Base-by-base conservation (phyloP, 192 early-diverging fungal genomes). In the Phycomyces nitens region DNA sequence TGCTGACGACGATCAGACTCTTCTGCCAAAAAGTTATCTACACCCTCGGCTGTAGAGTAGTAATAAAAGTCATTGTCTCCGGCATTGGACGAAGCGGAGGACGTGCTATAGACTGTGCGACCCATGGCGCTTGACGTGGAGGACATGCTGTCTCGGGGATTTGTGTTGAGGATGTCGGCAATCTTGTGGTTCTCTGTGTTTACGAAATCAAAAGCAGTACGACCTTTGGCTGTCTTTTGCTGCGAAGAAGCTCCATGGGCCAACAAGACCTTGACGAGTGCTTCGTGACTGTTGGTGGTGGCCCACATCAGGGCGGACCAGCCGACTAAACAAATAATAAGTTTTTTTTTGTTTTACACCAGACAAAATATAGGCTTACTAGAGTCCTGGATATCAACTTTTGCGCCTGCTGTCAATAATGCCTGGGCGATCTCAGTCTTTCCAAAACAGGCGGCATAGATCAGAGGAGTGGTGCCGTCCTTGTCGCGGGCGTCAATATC, bases 291-390 rank as follows among this genome's bases (percentile, higher is more conserved):
- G 66, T 90, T 90, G 57, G 88, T 87, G n/a, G 90, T 86, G 4
- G 93, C 93, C 94, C 94, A 97, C 81, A 93, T 91, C 21, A 97
- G 81, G 16, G 92, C 86, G 6, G 92, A 91, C 93, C 93, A 97
- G 18, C 89, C 89, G 67, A 85, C 86, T 84, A 49, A 24, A 6
- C 18, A 34, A 22, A 54, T 40, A 38, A 22, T n/a, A n/a, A n/a
- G n/a, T n/a, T n/a, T n/a, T n/a, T 53, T 2, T 20, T 53, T 58
- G 29, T 40, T 38, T 39, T 40, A 55, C 14, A 61, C 29, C 34
- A 40, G 23, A 23, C 20, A 53, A 39, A 40, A 18, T 40, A 20
- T 53, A 55, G 22, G 24, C 71, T 73, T 73, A 73, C 71, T 43
- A 22, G 61, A 43, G 49, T 98, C 95, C 62, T 85, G 79, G 34